Conservation (phyloP, 2,329 filamentous ascomycete genomes). For the Fusarium beomiforme region DNA sequence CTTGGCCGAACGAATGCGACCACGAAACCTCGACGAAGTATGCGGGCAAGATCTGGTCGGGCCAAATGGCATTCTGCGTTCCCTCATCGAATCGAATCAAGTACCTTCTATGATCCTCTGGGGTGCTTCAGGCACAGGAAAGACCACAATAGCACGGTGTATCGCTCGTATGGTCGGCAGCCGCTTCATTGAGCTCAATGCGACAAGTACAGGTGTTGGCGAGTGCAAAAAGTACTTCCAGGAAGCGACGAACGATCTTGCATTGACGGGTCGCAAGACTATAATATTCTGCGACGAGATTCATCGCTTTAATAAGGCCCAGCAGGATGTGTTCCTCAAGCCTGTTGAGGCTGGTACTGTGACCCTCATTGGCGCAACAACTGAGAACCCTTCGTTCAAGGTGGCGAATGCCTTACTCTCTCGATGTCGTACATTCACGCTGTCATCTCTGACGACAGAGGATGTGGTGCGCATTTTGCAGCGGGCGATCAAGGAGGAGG, state of each 20-base stretch:
- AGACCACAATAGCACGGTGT: conserved; percentile 91
- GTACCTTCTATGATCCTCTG: conserved; percentile 97
- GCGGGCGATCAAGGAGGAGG: conserved; percentile 76
- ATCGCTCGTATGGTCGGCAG: conserved; percentile 85
- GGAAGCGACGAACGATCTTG: conserved; percentile 83
- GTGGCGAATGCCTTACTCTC: conserved; percentile 88
- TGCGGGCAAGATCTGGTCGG: conserved; percentile 93
- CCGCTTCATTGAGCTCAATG: conserved; percentile 95
- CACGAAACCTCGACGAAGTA: conserved; percentile 83
- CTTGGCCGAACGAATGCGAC: conserved; percentile 93
- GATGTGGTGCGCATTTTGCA: conserved; percentile 79
- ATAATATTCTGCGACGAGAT: conserved; percentile 99
- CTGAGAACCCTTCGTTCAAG: conserved; percentile 93
- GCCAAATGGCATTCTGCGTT: conserved; percentile 81
- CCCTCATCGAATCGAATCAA: conserved; percentile 84
- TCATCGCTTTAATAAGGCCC: conserved; percentile 88
- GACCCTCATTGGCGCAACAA: conserved; percentile 93
- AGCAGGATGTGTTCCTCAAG: conserved; percentile 94
- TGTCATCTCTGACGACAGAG: conserved; percentile 77
- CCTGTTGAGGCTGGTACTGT: conserved; percentile 92
- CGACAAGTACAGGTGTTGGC: conserved; percentile 84
- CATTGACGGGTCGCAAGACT: conserved; percentile 86
- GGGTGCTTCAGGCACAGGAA: conserved; percentile 83
- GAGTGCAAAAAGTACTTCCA: conserved; percentile 93
- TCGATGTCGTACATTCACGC: conserved; percentile 88